These are phyloP conservation scores for Harrya chromipes DNA, from an alignment of 768 basidiomycete species.

Conservation along the genomic window DNA sequence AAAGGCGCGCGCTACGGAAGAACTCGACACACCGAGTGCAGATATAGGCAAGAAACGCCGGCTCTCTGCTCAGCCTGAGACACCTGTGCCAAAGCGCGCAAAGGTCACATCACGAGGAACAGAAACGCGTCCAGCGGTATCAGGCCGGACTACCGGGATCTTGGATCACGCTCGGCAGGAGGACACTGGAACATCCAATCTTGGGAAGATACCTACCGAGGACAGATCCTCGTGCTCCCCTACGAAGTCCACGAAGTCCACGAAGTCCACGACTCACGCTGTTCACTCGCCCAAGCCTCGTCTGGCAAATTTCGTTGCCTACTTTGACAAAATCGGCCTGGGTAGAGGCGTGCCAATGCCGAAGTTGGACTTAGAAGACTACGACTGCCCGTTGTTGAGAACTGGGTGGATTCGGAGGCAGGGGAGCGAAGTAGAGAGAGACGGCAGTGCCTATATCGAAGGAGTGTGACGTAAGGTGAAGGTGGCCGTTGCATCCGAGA, in stretches of 20 bases:
- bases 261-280: background rate
- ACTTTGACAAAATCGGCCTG: slow-evolving; percentile 13
- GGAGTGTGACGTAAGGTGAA: too few relatives aligned
- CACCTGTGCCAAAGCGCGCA: slow-evolving; percentile 13
- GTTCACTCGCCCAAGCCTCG: slow-evolving; percentile 12
- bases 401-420: slow-evolving; percentile 28
- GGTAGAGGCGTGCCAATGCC: slow-evolving; percentile 4
- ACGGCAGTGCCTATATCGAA: slow-evolving; percentile 24
- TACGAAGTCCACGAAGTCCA: background rate
- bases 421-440: slow-evolving; percentile 11
- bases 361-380: slow-evolving; percentile 7
- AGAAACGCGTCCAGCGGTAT: background rate
- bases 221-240: background rate
- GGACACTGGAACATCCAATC: background rate
- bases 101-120: slow-evolving; percentile 1
- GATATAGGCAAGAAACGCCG: slow-evolving; percentile 16
- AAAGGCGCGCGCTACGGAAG: slow-evolving; percentile 11
- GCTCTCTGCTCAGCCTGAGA: slow-evolving; percentile 3
- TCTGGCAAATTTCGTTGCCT: slow-evolving; percentile 19
- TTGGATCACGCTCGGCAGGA: background rate
- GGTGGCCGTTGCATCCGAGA: too few relatives aligned
- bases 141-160: background rate
- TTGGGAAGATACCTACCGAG: background rate
- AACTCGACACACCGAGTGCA: background rate
- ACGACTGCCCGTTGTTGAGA: slow-evolving; percentile 17